Conservation (phyloP, 108 stramenopile species). For the Schizochytrium sp. region DNA sequence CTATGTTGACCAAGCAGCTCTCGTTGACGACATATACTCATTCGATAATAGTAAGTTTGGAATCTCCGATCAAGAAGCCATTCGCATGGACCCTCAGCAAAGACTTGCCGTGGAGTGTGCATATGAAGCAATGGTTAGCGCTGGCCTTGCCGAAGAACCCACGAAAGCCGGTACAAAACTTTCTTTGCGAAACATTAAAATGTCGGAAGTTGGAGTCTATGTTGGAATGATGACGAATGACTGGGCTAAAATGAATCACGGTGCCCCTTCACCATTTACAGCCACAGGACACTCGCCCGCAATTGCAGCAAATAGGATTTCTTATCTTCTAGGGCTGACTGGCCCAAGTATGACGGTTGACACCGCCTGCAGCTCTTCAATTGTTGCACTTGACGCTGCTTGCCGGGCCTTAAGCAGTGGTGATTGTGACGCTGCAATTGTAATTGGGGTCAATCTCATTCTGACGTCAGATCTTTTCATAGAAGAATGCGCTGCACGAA, state of each 20-base stretch:
- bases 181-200: background rate
- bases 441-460: slow-evolving; percentile 55
- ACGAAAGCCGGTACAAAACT: background rate
- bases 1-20: slow-evolving; percentile 16
- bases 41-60: slow-evolving; percentile 37
- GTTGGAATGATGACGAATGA: slow-evolving; percentile 62
- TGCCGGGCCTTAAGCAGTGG: background rate
- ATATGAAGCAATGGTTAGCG: slow-evolving; percentile 35
- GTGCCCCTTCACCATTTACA: slow-evolving; percentile 14
- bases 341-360: slow-evolving; percentile 65
- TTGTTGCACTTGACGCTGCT: slow-evolving; percentile 64
- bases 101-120: slow-evolving; percentile 21
- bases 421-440: slow-evolving; percentile 36
- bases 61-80: slow-evolving; percentile 2
- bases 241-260: slow-evolving; percentile 14
- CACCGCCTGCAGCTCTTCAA: slow-evolving; percentile 67
- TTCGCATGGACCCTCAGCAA: slow-evolving; percentile 60
- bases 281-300: slow-evolving; percentile 54
- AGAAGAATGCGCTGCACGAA: slow-evolving; percentile 54
- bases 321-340: slow-evolving; percentile 55
- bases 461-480: background rate
- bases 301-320: slow-evolving; percentile 59
- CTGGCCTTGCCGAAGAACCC: background rate
- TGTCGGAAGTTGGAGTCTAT: background rate
- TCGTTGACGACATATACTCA: background rate